These are phyloP conservation scores for Claviceps fusiformis DNA, from an alignment of 2,329 filamentous ascomycete genomes.

Conservation along the genomic window DNA sequence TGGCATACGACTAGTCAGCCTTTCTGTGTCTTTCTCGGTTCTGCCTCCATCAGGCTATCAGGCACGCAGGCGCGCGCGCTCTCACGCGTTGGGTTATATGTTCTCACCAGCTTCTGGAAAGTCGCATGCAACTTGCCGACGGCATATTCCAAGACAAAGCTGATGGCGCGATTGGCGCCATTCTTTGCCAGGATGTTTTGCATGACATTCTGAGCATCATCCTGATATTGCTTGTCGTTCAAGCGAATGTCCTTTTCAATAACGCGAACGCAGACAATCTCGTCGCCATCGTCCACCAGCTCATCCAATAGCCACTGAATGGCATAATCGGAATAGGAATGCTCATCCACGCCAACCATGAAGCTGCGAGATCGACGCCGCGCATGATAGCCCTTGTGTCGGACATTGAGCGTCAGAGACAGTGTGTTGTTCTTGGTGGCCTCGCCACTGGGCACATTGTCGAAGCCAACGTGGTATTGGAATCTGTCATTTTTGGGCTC, in stretches of 20 bases:
- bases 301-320: slow-evolving; percentile 87
- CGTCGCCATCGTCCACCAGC: slow-evolving; percentile 83
- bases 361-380: slow-evolving; percentile 75
- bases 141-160: slow-evolving; percentile 72
- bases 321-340: slow-evolving; percentile 84
- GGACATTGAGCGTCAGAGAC: slow-evolving; percentile 70
- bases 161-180: slow-evolving; percentile 65
- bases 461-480: slow-evolving; percentile 45
- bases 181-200: slow-evolving; percentile 69
- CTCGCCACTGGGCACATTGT: slow-evolving; percentile 45
- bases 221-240: slow-evolving; percentile 57
- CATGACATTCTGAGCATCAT: slow-evolving; percentile 63
- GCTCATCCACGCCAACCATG: slow-evolving; percentile 80
- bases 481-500: slow-evolving; percentile 33
- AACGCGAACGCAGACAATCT: slow-evolving; percentile 80
- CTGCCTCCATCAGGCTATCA: too few species aligned
- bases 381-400: slow-evolving; percentile 75
- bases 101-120: slow-evolving; percentile 78
- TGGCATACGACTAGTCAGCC: slow-evolving; percentile 3
- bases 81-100: too few species aligned
- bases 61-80: too few species aligned
- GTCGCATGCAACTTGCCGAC: slow-evolving; percentile 83
- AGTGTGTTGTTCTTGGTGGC: slow-evolving; percentile 44
- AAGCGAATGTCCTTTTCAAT: slow-evolving; percentile 69
- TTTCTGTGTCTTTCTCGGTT: background rate